phyloP scores from a whole-genome alignment of 768 basidiomycete genomes.

The Auricularia sp. region DNA sequence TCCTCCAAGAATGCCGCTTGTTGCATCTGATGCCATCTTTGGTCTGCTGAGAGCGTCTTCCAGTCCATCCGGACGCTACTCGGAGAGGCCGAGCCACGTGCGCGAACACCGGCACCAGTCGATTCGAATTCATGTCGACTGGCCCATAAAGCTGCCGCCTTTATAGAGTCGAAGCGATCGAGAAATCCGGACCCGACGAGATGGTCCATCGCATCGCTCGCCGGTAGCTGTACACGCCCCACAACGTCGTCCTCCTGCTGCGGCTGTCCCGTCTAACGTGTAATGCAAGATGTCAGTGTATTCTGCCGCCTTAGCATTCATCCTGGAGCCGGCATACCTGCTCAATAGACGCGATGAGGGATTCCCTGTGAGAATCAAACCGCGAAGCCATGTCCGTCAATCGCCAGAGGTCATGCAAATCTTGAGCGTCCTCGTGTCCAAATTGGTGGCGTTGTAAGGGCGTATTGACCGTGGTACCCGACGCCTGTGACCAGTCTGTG shows the following conservation, averaged over 20 bases:
- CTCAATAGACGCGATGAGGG: not conserved
- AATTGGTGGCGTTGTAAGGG: not conserved
- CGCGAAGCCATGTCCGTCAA: not conserved
- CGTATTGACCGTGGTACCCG: not conserved
- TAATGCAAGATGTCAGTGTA: not conserved
- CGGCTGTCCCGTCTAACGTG: not conserved
- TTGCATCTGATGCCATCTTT: conserved; percentile 24
- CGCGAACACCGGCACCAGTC: not conserved
- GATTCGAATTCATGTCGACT: not conserved
- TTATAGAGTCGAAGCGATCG: not conserved
- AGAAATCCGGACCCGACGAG: not conserved
- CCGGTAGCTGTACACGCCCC: not conserved
- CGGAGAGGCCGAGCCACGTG: not conserved
- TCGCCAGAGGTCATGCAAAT: not conserved
- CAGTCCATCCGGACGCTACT: not conserved
- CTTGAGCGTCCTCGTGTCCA: not conserved
- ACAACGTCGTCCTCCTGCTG: not conserved
- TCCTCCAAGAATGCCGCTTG: conserved; percentile 38
- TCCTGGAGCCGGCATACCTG: not conserved
- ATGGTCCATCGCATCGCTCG: not conserved
- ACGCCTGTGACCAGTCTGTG: not conserved
- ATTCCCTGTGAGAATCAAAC: not conserved
- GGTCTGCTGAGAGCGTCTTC: not conserved
- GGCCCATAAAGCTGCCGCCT: not conserved
- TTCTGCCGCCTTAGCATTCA: not conserved